phyloP scores from a whole-genome alignment of 2,329 filamentous ascomycete species.

The Neodidymelliopsis sp. region DNA sequence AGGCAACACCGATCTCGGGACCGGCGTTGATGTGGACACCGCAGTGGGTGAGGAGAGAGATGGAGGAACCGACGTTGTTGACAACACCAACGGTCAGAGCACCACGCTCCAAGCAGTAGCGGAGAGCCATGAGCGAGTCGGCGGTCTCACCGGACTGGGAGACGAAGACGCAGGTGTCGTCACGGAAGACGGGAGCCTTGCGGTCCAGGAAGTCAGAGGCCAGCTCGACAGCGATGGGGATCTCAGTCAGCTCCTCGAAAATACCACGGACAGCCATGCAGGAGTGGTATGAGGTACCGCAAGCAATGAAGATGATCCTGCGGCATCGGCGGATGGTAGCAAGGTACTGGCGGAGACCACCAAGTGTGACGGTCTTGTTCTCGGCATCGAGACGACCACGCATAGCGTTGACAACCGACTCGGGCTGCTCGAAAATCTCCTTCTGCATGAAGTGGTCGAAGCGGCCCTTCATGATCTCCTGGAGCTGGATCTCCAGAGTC shows the following conservation, averaged over 20 bases:
- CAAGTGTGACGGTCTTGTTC: slow-evolving; percentile 94
- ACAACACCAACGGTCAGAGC: slow-evolving; percentile 97
- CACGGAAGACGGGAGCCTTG: slow-evolving; percentile 96
- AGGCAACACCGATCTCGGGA: slow-evolving; percentile 97
- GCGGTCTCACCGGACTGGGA: slow-evolving; percentile 99
- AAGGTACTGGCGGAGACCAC: slow-evolving; percentile 95
- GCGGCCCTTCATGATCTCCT: slow-evolving; percentile 99
- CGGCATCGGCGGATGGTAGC: slow-evolving; percentile 95
- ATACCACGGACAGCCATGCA: slow-evolving; percentile 99
- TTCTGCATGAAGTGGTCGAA: slow-evolving; percentile 99
- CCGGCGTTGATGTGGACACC: slow-evolving; percentile 99
- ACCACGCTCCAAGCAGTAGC: slow-evolving; percentile 97
- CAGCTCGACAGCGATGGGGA: slow-evolving; percentile 95
- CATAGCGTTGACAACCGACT: slow-evolving; percentile 99
- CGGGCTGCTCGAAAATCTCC: slow-evolving; percentile 99
- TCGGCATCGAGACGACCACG: slow-evolving; percentile 93
- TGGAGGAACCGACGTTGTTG: slow-evolving; percentile 97
- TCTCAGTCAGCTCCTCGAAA: slow-evolving; percentile 97
- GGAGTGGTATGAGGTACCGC: slow-evolving; percentile 97
- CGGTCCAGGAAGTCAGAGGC: slow-evolving; percentile 98
- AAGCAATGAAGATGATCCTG: slow-evolving; percentile 98
- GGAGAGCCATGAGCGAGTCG: slow-evolving; percentile 94
- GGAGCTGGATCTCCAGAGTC: slow-evolving; percentile 97
- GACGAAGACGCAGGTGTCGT: slow-evolving; percentile 98
- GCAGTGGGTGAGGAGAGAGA: slow-evolving; percentile 98